Base-by-base conservation (phyloP, 2,329 filamentous ascomycete genomes). In the Fusarium illudens region DNA sequence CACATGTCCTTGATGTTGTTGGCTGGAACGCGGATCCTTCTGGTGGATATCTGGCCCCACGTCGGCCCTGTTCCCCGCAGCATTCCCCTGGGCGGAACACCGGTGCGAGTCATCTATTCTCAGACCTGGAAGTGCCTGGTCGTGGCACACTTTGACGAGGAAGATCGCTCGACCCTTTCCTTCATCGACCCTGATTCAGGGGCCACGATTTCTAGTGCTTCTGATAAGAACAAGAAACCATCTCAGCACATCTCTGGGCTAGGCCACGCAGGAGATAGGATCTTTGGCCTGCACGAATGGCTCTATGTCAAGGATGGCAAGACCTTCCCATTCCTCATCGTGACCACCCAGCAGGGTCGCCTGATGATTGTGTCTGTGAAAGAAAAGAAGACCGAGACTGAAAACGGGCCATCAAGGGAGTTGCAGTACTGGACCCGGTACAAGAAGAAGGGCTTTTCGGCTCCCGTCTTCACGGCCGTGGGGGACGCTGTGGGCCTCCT, bases 241-340 rank as follows among this genome's bases (percentile, higher is more conserved):
- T 75, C 82, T 0, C 78, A 83, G 1, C 86, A 84, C 59, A 84
- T 90, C 29, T 83, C 82, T 15, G 84, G 85, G 4, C 79, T 93
- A 15, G 86, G 86, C 2, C 83, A 86, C 44, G 66, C 77, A 1
- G 85, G 85, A 1, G 89, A 91, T 65, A 83, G 82, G 36, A 85
- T 94, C 2, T 82, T 87, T 42, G 83, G 86, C 1, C 76, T 94
- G 8, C 76, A 84, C 2, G 88, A 92, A 64, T 94, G 91, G 91
- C 75, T 82, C 6, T 88, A 86, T 64, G 78, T 81, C 30, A 86
- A 86, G 58, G 82, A 86, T 34, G 82, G 81, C n/a, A 86, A 84
- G 58, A 83, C 78, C 0, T 91, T 90, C 76, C 83, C 86, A 2
- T 90, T 89, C 72, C 81, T 93, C 30, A 82, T 92, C 13, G 83